A percentile compares a stretch with the other conserved stretches of the same genome.
Evolutionary conservation across 768 basidiomycete species (phyloP).

Genomic region (Filobasidium wieringae): DNA sequence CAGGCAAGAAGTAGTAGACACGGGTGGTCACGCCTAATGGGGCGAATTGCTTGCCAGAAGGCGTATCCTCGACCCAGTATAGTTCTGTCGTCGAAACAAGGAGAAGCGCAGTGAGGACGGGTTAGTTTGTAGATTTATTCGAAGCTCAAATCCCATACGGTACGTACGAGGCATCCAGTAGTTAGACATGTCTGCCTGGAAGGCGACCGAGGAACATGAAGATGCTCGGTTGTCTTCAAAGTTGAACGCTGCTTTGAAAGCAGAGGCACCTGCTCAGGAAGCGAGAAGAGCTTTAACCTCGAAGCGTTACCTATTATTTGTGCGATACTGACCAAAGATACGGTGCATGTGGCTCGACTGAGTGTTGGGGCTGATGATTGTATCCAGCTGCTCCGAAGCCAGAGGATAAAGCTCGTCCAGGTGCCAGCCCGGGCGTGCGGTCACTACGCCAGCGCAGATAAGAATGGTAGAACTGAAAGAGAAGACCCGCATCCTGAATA

Average conservation of each 20-base stretch:
- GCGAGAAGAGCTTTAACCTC: constrained; percentile 11
- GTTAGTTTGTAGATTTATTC: neutral
- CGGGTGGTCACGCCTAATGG: constrained; percentile 15
- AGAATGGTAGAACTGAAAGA: neutral
- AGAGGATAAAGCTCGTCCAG: constrained; percentile 9
- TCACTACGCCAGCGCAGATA: neutral
- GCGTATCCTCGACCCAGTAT: constrained; percentile 17
- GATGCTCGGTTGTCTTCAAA: constrained; percentile 18
- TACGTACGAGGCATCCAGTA: constrained; percentile 4
- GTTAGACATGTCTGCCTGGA: constrained; percentile 31
- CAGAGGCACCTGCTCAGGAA: constrained; percentile 15
- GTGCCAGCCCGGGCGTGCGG: neutral
- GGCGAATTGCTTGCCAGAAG: constrained; percentile 1
- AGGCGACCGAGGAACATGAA: constrained; percentile 21
- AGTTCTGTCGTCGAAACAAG: constrained; percentile 18
- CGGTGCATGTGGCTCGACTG: constrained; percentile 31
- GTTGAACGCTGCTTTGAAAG: constrained; percentile 27
- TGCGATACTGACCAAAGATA: constrained; percentile 20
- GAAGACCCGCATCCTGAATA: neutral
- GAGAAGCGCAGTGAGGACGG: neutral
- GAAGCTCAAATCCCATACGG: neutral
- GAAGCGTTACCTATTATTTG: constrained; percentile 2
- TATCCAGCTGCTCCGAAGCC: constrained; percentile 29
- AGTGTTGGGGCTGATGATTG: constrained; percentile 28
- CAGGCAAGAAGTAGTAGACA: constrained; percentile 31